phyloP scores from a whole-genome alignment of 2,329 filamentous ascomycete genomes.

The Aphanocladium album region DNA sequence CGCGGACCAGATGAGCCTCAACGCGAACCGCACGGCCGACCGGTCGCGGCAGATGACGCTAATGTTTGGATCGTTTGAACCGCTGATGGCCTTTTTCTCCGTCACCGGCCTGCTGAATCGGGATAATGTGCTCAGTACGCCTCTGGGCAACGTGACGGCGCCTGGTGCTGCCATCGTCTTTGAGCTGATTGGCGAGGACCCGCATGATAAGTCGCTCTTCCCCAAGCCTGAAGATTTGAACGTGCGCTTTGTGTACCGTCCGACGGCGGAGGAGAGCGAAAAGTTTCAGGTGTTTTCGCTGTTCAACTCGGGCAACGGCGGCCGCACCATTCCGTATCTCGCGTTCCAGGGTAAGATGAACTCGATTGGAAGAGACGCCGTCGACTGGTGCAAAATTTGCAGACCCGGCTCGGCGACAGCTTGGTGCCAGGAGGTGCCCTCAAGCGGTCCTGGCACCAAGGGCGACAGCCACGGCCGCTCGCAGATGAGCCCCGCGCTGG shows the following conservation, averaged over 20 bases:
- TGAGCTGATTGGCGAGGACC: slow-evolving; percentile 48
- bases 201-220: slow-evolving; percentile 15
- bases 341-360: slow-evolving; percentile 36
- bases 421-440: slow-evolving; percentile 31
- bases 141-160: slow-evolving; percentile 44
- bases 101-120: slow-evolving; percentile 42
- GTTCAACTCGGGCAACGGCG: slow-evolving; percentile 32
- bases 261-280: slow-evolving; percentile 35
- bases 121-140: slow-evolving; percentile 44
- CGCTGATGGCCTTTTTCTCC: slow-evolving; percentile 51
- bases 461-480: not conserved
- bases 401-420: slow-evolving; percentile 22
- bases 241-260: slow-evolving; percentile 54
- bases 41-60: slow-evolving; percentile 41
- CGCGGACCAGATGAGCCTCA: slow-evolving; percentile 36
- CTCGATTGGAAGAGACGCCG: slow-evolving; percentile 27
- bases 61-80: slow-evolving; percentile 50
- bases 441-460: not conserved
- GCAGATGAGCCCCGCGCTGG: slow-evolving; percentile 32
- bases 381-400: slow-evolving; percentile 43
- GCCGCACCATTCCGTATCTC: slow-evolving; percentile 31
- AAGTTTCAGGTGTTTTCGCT: slow-evolving; percentile 34
- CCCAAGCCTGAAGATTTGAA: slow-evolving; percentile 36
- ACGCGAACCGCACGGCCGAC: slow-evolving; percentile 34
- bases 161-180: slow-evolving; percentile 73